Percentiles rank a stretch among this genome's conserved stretches.
These are phyloP conservation scores for Ceratocystis harringtonii DNA, from an alignment of 2,329 filamentous ascomycete species.

Conservation along the genomic window DNA sequence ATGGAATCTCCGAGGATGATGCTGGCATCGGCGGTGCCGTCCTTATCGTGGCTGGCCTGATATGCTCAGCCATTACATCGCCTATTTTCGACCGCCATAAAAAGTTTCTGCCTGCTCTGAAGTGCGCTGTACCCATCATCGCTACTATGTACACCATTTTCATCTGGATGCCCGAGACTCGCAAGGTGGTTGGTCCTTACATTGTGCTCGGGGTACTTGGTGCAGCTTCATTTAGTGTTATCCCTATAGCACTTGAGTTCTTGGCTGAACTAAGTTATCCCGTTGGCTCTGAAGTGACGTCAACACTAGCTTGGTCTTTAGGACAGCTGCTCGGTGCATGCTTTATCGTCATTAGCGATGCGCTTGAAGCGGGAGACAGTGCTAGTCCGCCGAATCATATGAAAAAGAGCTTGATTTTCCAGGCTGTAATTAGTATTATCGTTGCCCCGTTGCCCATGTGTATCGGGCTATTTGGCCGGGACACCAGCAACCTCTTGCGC, in stretches of 20 bases:
- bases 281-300: constrained; percentile 70
- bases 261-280: constrained; percentile 79
- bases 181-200: constrained; percentile 51
- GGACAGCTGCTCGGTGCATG: constrained; percentile 74
- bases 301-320: constrained; percentile 68
- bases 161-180: constrained; percentile 56
- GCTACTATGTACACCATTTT: constrained; percentile 60
- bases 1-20: constrained; percentile 68
- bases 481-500: constrained; percentile 23
- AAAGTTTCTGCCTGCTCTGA: constrained; percentile 57
- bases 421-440: constrained; percentile 53
- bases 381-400: constrained; percentile 54
- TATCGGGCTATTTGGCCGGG: constrained; percentile 54
- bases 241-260: constrained; percentile 77
- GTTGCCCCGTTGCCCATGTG: constrained; percentile 52
- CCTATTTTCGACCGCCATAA: constrained; percentile 80
- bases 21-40: constrained; percentile 82
- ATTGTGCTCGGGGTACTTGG: constrained; percentile 62
- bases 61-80: constrained; percentile 58
- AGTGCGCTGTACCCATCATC: constrained; percentile 58
- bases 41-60: constrained; percentile 75
- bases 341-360: constrained; percentile 72
- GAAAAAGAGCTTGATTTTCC: constrained; percentile 60
- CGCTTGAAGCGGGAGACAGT: constrained; percentile 41
- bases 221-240: constrained; percentile 60